Evolutionary conservation across 805 yeast species (phyloP).

Genomic region (Millerago galiae): DNA sequence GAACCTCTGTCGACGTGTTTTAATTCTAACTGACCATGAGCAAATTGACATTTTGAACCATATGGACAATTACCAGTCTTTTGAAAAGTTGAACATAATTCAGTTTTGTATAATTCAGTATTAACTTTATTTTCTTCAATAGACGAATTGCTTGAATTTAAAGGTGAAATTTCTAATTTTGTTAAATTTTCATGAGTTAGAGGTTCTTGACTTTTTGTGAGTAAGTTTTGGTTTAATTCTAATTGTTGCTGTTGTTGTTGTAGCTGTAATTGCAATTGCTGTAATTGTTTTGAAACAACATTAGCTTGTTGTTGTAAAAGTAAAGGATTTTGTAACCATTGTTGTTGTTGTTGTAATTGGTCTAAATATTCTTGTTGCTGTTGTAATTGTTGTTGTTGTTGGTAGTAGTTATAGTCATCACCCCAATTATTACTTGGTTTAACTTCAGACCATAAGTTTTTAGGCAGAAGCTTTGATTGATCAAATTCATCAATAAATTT

Average conservation of each 20-base stretch:
- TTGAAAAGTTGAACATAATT: constrained; percentile 74
- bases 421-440: constrained; percentile 30
- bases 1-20: constrained; percentile 66
- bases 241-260: constrained; percentile 24
- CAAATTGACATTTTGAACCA: constrained; percentile 90
- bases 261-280: constrained; percentile 22
- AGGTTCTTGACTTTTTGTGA: constrained; percentile 12
- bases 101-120: constrained; percentile 81
- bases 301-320: constrained; percentile 22
- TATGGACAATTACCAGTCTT: constrained; percentile 74
- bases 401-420: constrained; percentile 15
- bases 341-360: constrained; percentile 10
- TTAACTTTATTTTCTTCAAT: constrained; percentile 28
- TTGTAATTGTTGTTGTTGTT: constrained; percentile 9
- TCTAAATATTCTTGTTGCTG: constrained; percentile 19
- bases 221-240: constrained; percentile 16
- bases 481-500: neutral
- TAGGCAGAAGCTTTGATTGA: constrained; percentile 23
- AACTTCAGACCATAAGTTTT: no score
- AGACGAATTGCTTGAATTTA: neutral
- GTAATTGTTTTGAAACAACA: constrained; percentile 21
- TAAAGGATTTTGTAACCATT: constrained; percentile 17
- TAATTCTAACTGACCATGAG: constrained; percentile 79
- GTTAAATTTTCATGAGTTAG: constrained; percentile 21
- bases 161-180: constrained; percentile 13